Evolutionary conservation across 495 filamentous ascomycete species (phyloP), one percentile per base, ranked within the genome.

Genomic region (Xylaria telfairii): DNA sequence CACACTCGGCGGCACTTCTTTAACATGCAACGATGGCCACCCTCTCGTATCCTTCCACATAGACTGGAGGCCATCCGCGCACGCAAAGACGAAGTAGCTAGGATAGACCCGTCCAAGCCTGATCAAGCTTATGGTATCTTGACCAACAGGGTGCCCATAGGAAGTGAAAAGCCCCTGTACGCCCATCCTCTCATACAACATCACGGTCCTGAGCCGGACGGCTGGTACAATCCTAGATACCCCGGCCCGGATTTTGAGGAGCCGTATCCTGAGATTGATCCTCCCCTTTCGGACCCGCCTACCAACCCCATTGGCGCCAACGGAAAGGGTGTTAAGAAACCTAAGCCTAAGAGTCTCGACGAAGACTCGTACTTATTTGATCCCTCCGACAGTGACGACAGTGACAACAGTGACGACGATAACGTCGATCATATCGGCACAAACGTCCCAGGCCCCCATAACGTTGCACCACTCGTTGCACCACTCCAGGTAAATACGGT

Each of bases 11-110:
- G 24, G 7, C 12, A 59, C 15, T 78, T 70, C 63, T 78, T 78
- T 47, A 67, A 65, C 65, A 75, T 78, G 76, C 68, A 41, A 63
- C 76, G 76, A 46, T 78, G 76, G 76, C 76, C 76, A 4, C 41
- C 69, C 13, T 30, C 47, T 17, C 72, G 69, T 49, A 72, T 76
- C 13, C 47, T 19, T 30, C 41, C 54, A 60, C 30, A 61, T 4
- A 53, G 44, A 53, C 62, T 39, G 19, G 44, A 72, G n/a, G 37
- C 70, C 49, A 71, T 76, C 68, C 34, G 17, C 2, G 26, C 44
- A 30, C 73, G 76, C 8, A 47, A 41, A 42, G 76, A 78, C 49
- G 73, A 78, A 65, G 17, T 65, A 15, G 4, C 17, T 0, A 72
- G 68, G 51, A 17, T 9, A 24, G 59, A 77, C 62, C 76, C 76